Evolutionary conservation across 2,329 filamentous ascomycete species (phyloP), one percentile per base, ranked within the genome.

Genomic region (Pyricularia sp.): DNA sequence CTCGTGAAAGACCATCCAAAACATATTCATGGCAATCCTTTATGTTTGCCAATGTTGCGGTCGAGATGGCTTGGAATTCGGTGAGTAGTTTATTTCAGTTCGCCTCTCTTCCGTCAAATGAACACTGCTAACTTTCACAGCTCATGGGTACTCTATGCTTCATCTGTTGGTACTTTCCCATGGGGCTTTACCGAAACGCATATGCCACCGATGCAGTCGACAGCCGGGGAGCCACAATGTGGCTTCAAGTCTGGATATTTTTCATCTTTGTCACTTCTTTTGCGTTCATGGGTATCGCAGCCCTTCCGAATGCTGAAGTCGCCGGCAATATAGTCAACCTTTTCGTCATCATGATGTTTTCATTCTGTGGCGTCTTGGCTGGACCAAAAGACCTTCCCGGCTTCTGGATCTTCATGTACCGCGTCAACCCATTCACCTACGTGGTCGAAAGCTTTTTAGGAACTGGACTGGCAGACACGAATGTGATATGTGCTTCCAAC

Each of bases 1-100:
- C 91, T 36, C 91, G 92, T 67, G 93, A 96, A 79, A 87, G 92
- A 4, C 92, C 92, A 0, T 92, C 90, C 67, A 94, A 94, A 80
- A 88, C 92, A 0, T 96, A 96, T 78, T 88, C 88, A 67, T 96
- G 92, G 93, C 88, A 91, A 76, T 87, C 92, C 5, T 96, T 96
- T 76, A 92, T 96, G 84, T 81, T 94, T 33, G 88, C 90, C 69
- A 92, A 94, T 77, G 91, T 97, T 72, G 80, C 93, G 33, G 92
- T 94, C 70, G 94, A 97, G 77, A 81, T 97, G 2, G 92, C 93
- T 0, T 97, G 92, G 89, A 93, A 96, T 76, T 96, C 72, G 90
- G 64, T 65, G 23, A 65, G 30, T 65, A 12, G 9, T n/a, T n/a
- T n/a, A n/a, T n/a, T n/a, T n/a, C n/a, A n/a, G n/a, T 33, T 28